These are phyloP conservation scores for Salvia rosmarinus DNA, from an alignment of 257 asterid species.

Conservation along the genomic window DNA sequence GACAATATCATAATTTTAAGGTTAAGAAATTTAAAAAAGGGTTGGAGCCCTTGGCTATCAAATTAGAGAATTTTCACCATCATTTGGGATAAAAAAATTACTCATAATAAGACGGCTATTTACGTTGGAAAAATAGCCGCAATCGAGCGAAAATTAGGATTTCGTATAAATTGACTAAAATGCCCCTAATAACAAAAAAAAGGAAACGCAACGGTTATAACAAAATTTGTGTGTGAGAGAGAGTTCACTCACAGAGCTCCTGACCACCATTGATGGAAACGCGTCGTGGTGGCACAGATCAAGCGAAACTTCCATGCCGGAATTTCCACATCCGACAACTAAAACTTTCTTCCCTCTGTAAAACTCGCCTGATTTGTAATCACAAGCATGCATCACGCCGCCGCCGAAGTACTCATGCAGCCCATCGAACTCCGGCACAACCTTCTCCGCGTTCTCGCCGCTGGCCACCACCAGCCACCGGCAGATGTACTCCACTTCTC, in stretches of 20 bases:
- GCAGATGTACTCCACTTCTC: slow-evolving; percentile 57
- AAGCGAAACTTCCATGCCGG: slow-evolving; percentile 84
- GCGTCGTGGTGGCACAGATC: slow-evolving; percentile 81
- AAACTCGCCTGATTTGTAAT: slow-evolving; percentile 64
- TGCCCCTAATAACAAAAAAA: no score
- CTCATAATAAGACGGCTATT: no score
- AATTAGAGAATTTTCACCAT: no score
- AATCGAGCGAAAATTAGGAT: no score
- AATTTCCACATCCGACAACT: slow-evolving; percentile 82
- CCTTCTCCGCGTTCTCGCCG: slow-evolving; percentile 77
- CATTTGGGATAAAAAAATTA: no score
- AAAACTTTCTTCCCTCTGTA: slow-evolving; percentile 57
- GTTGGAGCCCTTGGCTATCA: no score
- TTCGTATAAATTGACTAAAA: no score
- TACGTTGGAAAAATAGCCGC: no score
- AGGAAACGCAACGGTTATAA: no score
- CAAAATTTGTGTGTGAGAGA: no score
- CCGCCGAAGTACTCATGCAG: slow-evolving; percentile 57
- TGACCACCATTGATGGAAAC: slow-evolving; percentile 70
- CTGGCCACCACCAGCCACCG: slow-evolving; percentile 83
- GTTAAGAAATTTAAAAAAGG: no score
- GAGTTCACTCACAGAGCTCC: slow-evolving; percentile 62
- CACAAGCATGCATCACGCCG: slow-evolving; percentile 69
- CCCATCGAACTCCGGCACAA: slow-evolving; percentile 68
- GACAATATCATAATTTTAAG: no score